Evolutionary conservation across 305 asterid species (phyloP).

Genomic region (Fraxinus albicans): DNA sequence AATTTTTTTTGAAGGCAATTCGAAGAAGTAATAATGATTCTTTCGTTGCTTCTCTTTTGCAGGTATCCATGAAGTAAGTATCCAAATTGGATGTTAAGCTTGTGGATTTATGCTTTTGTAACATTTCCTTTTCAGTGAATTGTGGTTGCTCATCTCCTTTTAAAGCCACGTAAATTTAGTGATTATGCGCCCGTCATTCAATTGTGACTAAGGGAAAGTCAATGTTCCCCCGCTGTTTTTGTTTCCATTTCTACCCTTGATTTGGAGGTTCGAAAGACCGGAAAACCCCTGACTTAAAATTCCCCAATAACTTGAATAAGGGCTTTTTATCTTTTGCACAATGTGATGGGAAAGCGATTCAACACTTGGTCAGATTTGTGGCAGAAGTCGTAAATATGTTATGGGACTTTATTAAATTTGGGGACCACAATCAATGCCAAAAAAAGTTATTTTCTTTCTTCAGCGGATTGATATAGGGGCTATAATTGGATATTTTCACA

Average conservation of each 20-base stretch:
- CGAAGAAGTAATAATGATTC: slow-evolving; percentile 9
- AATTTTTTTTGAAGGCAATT: not conserved
- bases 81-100: slow-evolving; percentile 20
- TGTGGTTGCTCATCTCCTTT: not conserved
- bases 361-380: not conserved
- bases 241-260: not conserved
- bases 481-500: not conserved
- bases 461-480: not conserved
- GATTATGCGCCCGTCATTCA: not conserved
- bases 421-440: not conserved
- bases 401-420: not conserved
- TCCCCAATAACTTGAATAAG: not conserved
- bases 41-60: slow-evolving; percentile 34
- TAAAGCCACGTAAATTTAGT: not conserved
- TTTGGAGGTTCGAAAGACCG: not conserved
- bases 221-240: not conserved
- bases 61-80: slow-evolving; percentile 92
- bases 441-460: not conserved
- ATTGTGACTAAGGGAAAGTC: not conserved
- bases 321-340: not conserved
- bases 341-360: not conserved
- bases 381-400: not conserved
- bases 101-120: slow-evolving; percentile 19
- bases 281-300: not conserved
- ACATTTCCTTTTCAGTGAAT: not conserved